Conservation (phyloP, 2,329 filamentous ascomycete species). For the Colletotrichum sidae region DNA sequence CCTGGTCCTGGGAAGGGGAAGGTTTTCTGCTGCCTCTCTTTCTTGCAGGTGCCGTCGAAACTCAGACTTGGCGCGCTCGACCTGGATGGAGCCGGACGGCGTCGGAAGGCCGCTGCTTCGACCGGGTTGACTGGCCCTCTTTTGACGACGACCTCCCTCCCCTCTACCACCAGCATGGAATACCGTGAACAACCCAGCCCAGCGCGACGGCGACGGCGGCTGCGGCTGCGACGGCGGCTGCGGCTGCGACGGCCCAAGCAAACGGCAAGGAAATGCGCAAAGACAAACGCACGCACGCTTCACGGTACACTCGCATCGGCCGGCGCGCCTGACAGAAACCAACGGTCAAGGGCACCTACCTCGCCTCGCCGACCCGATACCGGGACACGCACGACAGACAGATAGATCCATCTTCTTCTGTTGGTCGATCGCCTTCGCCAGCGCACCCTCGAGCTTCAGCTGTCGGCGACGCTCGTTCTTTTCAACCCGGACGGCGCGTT, state of each 20-base stretch:
- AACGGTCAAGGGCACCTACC: constrained; percentile 31
- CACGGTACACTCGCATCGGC: neutral
- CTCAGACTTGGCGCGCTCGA: neutral
- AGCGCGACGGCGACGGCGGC: constrained; percentile 9
- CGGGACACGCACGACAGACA: neutral
- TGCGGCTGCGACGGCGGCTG: constrained; percentile 10
- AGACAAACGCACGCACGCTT: constrained; percentile 30
- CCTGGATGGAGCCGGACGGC: constrained; percentile 16
- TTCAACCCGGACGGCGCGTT: constrained; percentile 27
- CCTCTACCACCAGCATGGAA: too few species aligned
- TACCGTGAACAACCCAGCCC: too few species aligned
- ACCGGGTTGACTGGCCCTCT: constrained; percentile 8
- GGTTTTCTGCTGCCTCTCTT: constrained; percentile 2
- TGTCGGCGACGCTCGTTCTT: too few species aligned
- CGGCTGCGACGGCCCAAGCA: constrained; percentile 25
- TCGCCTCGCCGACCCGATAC: constrained; percentile 7
- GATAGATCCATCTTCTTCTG: too few species aligned
- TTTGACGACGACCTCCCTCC: constrained; percentile 11
- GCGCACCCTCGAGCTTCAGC: too few species aligned
- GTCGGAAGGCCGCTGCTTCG: constrained; percentile 18
- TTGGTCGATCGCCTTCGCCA: too few species aligned
- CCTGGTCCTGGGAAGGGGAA: constrained; percentile 20
- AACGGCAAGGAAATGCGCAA: constrained; percentile 19
- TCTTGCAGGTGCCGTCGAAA: neutral
- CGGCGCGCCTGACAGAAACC: constrained; percentile 23